phyloP scores from a whole-genome alignment of 129 eudicot species.

The Flaveria linearis region DNA sequence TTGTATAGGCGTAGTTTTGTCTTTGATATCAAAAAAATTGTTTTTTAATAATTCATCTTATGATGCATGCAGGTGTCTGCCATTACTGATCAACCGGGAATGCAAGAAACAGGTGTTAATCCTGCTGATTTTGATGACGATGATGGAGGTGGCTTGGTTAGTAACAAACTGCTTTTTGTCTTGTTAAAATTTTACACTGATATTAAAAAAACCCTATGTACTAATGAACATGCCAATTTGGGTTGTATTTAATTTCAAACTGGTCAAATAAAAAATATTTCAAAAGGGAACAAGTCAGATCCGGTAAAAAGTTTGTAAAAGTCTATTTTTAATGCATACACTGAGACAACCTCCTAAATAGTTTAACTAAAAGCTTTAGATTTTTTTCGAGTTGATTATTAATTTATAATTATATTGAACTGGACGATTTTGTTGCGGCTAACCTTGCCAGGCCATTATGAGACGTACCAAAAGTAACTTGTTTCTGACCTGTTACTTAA shows the following conservation, averaged over 20 bases:
- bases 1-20: conserved; percentile 16
- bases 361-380: background rate
- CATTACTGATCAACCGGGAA: conserved; percentile 77
- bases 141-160: conserved; percentile 88
- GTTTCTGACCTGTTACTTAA: background rate
- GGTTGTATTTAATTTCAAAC: background rate
- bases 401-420: background rate
- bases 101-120: conserved; percentile 76
- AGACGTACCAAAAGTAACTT: background rate
- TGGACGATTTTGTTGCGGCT: background rate
- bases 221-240: background rate
- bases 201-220: background rate
- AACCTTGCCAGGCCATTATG: background rate
- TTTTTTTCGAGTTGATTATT: background rate
- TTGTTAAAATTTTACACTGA: conserved; percentile 14
- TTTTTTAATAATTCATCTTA: background rate
- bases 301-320: background rate
- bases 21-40: background rate
- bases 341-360: background rate
- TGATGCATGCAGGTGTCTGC: conserved; percentile 62
- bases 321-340: background rate
- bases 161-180: conserved; percentile 24
- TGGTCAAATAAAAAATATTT: background rate
- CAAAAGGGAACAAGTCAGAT: background rate
- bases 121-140: conserved; percentile 87